Evolutionary conservation across 441 rosid species (phyloP).

Genomic region (Gossypium schwendimanii): DNA sequence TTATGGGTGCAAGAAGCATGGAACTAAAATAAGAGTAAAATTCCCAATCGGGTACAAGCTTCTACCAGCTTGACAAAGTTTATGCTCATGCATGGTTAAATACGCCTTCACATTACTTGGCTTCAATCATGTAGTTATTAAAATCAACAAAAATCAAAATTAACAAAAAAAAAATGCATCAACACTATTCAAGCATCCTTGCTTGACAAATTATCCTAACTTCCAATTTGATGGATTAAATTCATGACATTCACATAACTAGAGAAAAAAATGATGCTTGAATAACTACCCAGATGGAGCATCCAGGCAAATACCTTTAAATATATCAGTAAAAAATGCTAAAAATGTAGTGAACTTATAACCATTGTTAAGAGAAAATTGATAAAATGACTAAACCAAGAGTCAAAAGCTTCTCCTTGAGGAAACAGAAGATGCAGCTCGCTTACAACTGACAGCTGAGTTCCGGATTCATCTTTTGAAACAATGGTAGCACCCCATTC

Average conservation of each 20-base stretch:
- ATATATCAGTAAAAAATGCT: background rate
- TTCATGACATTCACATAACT: background rate
- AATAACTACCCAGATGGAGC: background rate
- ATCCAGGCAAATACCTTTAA: background rate
- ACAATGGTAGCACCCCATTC: slow-evolving; percentile 55
- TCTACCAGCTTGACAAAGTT: background rate
- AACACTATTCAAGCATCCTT: background rate
- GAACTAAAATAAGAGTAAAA: background rate
- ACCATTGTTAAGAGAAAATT: background rate
- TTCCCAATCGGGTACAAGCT: background rate
- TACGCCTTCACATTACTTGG: background rate
- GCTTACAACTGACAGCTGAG: slow-evolving; percentile 67
- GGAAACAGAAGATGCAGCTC: background rate
- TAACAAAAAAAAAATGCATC: background rate
- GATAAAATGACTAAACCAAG: background rate
- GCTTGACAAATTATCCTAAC: background rate
- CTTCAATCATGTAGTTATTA: background rate
- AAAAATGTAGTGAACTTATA: background rate
- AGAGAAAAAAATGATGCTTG: background rate
- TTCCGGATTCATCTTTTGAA: slow-evolving; percentile 71
- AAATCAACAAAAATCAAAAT: background rate
- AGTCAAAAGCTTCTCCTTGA: background rate
- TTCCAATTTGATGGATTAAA: background rate
- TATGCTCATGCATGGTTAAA: background rate
- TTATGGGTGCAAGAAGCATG: background rate